Percentiles rank a stretch among this genome's conserved stretches.
phyloP scores from a whole-genome alignment of 2,329 filamentous ascomycete species.

The Aureobasidium sp. region DNA sequence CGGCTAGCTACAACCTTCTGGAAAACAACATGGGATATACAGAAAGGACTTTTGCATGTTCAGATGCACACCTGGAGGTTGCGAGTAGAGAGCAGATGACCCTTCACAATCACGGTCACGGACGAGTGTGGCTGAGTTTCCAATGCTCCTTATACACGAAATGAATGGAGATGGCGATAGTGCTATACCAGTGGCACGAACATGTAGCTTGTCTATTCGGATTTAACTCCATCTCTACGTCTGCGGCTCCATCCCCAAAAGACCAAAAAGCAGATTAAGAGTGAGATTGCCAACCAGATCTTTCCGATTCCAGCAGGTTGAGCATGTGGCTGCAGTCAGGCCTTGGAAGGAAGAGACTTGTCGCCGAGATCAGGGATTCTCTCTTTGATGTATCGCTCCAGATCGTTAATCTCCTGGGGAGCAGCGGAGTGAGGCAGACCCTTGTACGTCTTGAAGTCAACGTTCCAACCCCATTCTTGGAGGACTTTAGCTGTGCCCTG shows the following conservation, averaged over 20 bases:
- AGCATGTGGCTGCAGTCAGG: neutral
- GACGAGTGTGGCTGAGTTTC: neutral
- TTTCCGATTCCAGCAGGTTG: neutral
- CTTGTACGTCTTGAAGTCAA: constrained; percentile 71
- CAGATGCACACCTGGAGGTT: neutral
- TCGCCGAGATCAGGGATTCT: constrained; percentile 42
- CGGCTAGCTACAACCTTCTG: neutral
- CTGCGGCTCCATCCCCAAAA: neutral
- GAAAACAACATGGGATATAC: neutral
- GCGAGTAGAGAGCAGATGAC: neutral
- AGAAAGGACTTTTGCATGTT: neutral
- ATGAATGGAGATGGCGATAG: no score
- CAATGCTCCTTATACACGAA: neutral
- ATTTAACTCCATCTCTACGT: neutral
- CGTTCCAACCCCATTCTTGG: constrained; percentile 60
- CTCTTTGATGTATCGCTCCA: constrained; percentile 56
- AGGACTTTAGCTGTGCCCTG: constrained; percentile 57
- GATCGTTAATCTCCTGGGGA: constrained; percentile 69
- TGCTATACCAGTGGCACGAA: no score
- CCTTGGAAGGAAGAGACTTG: constrained; percentile 15
- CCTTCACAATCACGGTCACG: neutral
- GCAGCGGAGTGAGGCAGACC: constrained; percentile 69
- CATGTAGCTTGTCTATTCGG: neutral
- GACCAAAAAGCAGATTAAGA: neutral
- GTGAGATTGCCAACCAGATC: neutral